Evolutionary conservation across 2,329 filamentous ascomycete genomes (phyloP), one percentile per base, ranked within the genome.

Genomic region (Trichoderma sp.): DNA sequence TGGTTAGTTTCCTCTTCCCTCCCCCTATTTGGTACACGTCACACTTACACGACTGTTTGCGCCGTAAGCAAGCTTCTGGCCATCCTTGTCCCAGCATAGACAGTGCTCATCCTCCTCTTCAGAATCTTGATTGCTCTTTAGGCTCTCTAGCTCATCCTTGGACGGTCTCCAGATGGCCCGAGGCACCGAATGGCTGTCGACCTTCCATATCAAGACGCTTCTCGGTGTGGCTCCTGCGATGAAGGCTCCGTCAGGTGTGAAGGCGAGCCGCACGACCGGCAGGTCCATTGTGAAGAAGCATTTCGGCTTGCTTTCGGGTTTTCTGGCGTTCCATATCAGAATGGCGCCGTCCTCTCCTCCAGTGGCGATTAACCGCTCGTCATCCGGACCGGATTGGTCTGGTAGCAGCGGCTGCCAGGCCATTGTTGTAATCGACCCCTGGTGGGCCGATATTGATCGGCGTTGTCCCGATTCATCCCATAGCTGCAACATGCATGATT

Each of bases 321-420:
- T 81, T 57, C 84, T 81, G 3, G 84, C 86, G 71, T 90, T 88
- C 86, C 87, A 90, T 29, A 90, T 84, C 54, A 84, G 80, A 58
- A 90, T 88, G 12, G 85, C 85, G 27, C 86, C 86, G 71, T 90
- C 87, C 69, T 89, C 87, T 3, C 85, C 85, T 27, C 86, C 87
- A 1, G 87, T 87, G 8, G 88, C 87, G 67, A 89, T 82, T 4
- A 90, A 78, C 27, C 88, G 81, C 70, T 89, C 86, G 59, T 84
- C 83, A 7, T 83, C 78, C 22, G 72, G 69, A 8, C 67, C 75
- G 15, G 76, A 72, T 67, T 82, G 80, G n/a, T 67, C 72, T 6
- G 74, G 70, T 2, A 74, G 72, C 19, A 86, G 70, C 12, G 88
- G 87, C 72, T 90, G 88, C 87, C 87, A 90, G 68, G 83, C 80